Base-by-base conservation (phyloP, 495 filamentous ascomycete genomes). In the Aspergillus ostianus region DNA sequence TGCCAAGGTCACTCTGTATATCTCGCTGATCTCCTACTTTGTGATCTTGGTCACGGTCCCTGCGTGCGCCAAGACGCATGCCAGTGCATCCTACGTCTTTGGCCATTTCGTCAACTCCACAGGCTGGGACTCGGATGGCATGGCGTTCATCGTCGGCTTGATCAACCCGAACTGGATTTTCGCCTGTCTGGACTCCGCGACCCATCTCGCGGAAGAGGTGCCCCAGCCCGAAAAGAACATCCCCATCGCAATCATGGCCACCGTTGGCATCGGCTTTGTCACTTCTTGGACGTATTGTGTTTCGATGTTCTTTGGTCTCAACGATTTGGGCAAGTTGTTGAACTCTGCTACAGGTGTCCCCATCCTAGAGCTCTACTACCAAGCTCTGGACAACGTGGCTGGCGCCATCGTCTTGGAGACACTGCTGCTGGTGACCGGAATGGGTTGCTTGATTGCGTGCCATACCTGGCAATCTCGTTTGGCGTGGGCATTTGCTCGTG, bases 191-290 rank as follows among this genome's bases (percentile, higher is more conserved):
- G 85, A 88, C 67, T 79, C 76, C 23, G 84, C 82, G 0, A 83
- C 82, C 0, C 85, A 88, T 65, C 70, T 88, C n/a, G 82, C 85
- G 3, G 85, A 88, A 65, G 85, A 87, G 67, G 77, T 87, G 9
- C 78, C 80, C 9, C 64, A 67, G 7, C 79, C 79, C 1, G 77
- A 75, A 57, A 69, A 63, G 26, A 77, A 76, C 53, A 70, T 79
- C 30, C 76, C 76, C 6, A 72, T 72, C 20, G 84, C 84, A 29
- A 85, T 87, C 52, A 78, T 86, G 74, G 77, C 79, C 7, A 85
- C 82, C 9, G 78, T 86, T 18, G 80, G 66, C 18, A 85, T 88
- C 53, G 84, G 84, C 17, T 84, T 86, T 66, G 62, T 75, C 5
- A 87, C 85, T 1, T 70, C 79, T 20, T 86, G 79, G 74, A 74